Base-by-base conservation (phyloP, 2,329 filamentous ascomycete species). In the Gnomoniopsis sp. region DNA sequence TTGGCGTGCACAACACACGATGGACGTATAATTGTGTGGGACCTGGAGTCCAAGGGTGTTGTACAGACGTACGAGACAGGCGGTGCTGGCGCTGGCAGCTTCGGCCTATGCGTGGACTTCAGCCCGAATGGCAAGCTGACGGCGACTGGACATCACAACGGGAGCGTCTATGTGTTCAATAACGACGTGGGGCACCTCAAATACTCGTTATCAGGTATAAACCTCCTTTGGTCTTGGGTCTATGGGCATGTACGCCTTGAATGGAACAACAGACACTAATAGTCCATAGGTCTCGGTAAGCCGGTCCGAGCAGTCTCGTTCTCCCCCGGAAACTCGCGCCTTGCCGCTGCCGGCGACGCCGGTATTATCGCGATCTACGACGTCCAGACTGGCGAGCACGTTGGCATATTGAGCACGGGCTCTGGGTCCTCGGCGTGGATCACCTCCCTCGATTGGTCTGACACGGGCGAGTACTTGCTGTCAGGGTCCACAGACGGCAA, bases 401-500 rank as follows among this genome's bases (percentile, higher is more conserved):
- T 98, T 15, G 91, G 89, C 21, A 96, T 92, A 69, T 77, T 99
- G 60, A 75, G 48, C 58, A 62, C 65, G 49, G 70, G 73, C 34
- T 53, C 79, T 83, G 0, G 91, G 89, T 1, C 90, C 93, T 82
- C 85, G 0, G 88, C 90, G 6, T 99, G 93, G 95, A 87, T 99
- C 65, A 89, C 93, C 62, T 89, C 89, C 34, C 79, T 98, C 47
- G 91, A 96, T 71, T 99, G 93, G 91, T 98, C 88, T 71, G 85
- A 90, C 68, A 96, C 90, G 4, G 95, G 95, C 50, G 93, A 98
- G 74, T 96, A 90, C 72, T 78, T 99, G 14, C 80, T 98, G 2
- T 96, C 89, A 68, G 91, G 91, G 50, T 87, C 89, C 1, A 91
- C 96, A 72, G 93, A 98, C 69, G 93, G 95, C 41, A 97, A 96